Conservation (phyloP, 129 eudicot species). For the Helianthus annuus region DNA sequence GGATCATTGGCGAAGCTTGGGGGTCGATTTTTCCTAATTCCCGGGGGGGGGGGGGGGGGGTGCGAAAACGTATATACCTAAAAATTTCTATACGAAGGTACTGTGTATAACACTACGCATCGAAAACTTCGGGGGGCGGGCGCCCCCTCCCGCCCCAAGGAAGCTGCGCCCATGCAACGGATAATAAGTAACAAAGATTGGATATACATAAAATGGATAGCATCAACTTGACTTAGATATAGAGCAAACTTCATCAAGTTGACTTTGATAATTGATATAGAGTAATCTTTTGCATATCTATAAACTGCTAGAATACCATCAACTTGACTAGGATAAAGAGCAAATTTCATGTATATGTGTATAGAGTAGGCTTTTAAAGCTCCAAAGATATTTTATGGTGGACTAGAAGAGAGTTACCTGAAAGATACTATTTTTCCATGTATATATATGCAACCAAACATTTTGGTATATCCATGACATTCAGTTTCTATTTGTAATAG, state of each 20-base stretch:
- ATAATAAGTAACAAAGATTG: neutral
- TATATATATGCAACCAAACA: neutral
- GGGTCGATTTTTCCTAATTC: too few relatives aligned
- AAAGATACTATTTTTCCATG: neutral
- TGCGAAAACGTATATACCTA: too few relatives aligned
- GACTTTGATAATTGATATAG: neutral
- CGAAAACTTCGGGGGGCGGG: too few relatives aligned
- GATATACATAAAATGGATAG: neutral
- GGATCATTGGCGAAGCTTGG: too few relatives aligned
- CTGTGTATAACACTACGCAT: too few relatives aligned
- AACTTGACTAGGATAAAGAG: neutral
- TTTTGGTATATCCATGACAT: neutral
- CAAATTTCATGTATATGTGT: neutral
- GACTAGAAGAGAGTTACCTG: conserved; percentile 3
- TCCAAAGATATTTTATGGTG: conserved; percentile 13
- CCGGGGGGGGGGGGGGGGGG: too few relatives aligned
- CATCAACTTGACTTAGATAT: neutral
- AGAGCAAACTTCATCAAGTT: neutral
- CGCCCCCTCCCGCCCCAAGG: too few relatives aligned
- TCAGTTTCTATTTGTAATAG: neutral
- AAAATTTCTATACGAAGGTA: too few relatives aligned
- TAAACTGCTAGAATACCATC: neutral
- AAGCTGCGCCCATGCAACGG: too few relatives aligned
- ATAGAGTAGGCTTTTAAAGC: conserved; percentile 21
- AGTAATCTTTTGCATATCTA: neutral